Evolutionary conservation across 176 grass and related monocot genomes (phyloP).

Genomic region (Tillandsia leiboldiana): DNA sequence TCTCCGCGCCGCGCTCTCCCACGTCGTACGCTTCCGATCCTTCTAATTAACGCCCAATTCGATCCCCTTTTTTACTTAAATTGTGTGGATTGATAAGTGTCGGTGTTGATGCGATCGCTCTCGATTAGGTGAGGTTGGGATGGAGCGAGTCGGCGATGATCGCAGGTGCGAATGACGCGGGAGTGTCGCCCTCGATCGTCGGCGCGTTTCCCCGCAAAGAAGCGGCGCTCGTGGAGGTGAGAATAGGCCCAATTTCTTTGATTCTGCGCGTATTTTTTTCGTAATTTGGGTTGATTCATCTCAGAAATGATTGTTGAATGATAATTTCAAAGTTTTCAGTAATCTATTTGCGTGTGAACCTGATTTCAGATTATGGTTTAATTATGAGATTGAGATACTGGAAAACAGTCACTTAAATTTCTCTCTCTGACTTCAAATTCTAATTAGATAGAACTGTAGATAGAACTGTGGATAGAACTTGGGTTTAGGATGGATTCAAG

Average conservation of each 20-base stretch:
- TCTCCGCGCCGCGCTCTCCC: conserved; percentile 71
- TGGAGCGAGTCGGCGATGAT: conserved; percentile 95
- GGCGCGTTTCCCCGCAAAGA: conserved; percentile 74
- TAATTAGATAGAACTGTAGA: too few relatives aligned
- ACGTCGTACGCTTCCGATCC: conserved; percentile 42
- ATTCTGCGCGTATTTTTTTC: neutral
- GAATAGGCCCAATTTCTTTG: too few relatives aligned
- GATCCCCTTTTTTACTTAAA: neutral
- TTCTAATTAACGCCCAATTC: neutral
- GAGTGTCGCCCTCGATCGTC: conserved; percentile 72
- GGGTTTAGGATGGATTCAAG: too few relatives aligned
- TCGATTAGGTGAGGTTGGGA: conserved; percentile 57
- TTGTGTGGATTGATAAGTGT: neutral
- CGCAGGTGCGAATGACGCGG: conserved; percentile 63
- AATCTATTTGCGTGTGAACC: too few relatives aligned
- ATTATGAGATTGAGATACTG: too few relatives aligned
- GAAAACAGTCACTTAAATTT: too few relatives aligned
- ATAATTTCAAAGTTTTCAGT: too few relatives aligned
- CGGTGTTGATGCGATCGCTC: neutral
- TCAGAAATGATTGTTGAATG: too few relatives aligned
- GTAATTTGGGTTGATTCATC: neutral
- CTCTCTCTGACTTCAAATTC: too few relatives aligned
- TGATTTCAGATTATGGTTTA: too few relatives aligned
- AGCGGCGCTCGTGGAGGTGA: conserved; percentile 86
- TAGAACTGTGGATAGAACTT: too few relatives aligned